A percentile compares a stretch with the other conserved stretches of the same genome.
Conservation (phyloP, 148 eudicot genomes). For the Chenopodium album region DNA sequence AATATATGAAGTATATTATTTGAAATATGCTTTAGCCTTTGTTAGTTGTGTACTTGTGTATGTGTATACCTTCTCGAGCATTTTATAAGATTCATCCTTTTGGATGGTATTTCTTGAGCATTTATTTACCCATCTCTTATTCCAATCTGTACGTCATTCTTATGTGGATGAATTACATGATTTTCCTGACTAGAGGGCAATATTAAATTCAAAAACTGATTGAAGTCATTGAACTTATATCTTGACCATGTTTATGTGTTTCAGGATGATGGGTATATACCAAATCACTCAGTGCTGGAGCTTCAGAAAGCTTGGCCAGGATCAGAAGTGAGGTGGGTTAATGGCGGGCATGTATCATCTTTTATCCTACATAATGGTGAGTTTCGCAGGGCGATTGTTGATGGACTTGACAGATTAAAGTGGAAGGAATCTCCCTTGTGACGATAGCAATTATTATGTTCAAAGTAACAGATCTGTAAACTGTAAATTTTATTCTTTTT, state of each 20-base stretch:
- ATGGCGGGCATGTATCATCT: slow-evolving; percentile 93
- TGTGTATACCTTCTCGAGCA: neutral
- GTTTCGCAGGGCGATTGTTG: slow-evolving; percentile 80
- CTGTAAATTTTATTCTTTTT: slow-evolving; percentile 11
- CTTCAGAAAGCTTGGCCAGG: slow-evolving; percentile 99
- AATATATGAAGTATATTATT: too few relatives aligned
- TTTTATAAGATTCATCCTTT: neutral
- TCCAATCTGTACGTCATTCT: neutral
- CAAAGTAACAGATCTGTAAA: neutral
- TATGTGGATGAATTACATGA: neutral
- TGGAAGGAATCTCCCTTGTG: slow-evolving; percentile 69
- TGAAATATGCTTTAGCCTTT: too few relatives aligned
- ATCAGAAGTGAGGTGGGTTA: slow-evolving; percentile 98
- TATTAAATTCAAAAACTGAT: neutral
- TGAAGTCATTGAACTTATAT: neutral
- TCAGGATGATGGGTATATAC: slow-evolving; percentile 98
- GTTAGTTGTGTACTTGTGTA: too few relatives aligned
- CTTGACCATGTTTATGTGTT: slow-evolving; percentile 6
- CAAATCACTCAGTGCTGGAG: slow-evolving; percentile 89
- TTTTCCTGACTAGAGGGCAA: neutral
- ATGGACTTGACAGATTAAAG: slow-evolving; percentile 73
- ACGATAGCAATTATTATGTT: neutral
- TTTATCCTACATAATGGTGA: slow-evolving; percentile 80
- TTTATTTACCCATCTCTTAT: neutral
- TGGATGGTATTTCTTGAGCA: neutral